phyloP scores from a whole-genome alignment of 164 flowering plant species.

The Sextonia rubra region DNA sequence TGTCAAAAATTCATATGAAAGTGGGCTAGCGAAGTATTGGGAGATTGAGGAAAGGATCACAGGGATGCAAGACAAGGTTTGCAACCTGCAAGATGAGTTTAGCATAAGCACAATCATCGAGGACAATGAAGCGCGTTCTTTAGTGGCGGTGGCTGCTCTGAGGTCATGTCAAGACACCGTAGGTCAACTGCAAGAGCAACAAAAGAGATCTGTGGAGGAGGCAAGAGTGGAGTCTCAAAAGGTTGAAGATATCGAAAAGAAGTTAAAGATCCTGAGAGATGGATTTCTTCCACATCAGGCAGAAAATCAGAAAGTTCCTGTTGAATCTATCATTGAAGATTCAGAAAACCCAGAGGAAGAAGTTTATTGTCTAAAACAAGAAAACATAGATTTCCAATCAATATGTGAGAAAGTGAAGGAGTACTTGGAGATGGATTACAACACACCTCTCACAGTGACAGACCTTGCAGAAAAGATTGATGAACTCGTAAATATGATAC shows the following conservation, averaged over 20 bases:
- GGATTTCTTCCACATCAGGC: constrained; percentile 12
- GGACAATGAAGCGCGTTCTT: constrained; percentile 60
- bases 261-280: constrained; percentile 32
- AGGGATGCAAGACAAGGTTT: constrained; percentile 49
- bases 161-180: constrained; percentile 58
- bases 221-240: constrained; percentile 38
- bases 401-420: constrained; percentile 35
- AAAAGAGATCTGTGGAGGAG: constrained; percentile 35
- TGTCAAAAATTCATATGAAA: constrained; percentile 52
- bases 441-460: constrained; percentile 35
- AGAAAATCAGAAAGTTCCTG: constrained; percentile 25
- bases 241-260: constrained; percentile 35
- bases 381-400: constrained; percentile 21
- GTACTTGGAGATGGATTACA: constrained; percentile 27
- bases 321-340: constrained; percentile 4
- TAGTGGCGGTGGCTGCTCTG: constrained; percentile 65
- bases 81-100: constrained; percentile 67
- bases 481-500: constrained; percentile 69
- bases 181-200: constrained; percentile 46
- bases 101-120: constrained; percentile 46
- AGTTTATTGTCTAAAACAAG: background rate
- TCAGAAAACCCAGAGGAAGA: constrained; percentile 28
- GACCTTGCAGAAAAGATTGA: constrained; percentile 79
- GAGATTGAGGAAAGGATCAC: constrained; percentile 58
- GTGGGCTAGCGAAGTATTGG: constrained; percentile 43